Evolutionary conservation across 2,329 filamentous ascomycete species (phyloP).

Genomic region (Coleophoma cylindrospora): DNA sequence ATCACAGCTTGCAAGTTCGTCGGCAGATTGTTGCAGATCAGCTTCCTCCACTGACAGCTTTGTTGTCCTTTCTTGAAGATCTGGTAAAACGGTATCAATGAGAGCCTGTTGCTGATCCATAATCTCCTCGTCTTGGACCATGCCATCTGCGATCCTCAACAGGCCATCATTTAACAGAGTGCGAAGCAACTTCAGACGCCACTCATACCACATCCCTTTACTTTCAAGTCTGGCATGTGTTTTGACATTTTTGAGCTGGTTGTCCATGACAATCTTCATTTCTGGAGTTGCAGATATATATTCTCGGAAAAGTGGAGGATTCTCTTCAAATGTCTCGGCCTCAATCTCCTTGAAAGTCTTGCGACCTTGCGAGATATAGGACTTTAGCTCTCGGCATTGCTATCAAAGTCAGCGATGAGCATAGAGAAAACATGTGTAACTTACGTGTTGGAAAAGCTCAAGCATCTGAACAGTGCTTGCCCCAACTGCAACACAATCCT

Average conservation of each 20-base stretch:
- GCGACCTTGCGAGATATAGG: conserved; percentile 90
- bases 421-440: conserved; percentile 21
- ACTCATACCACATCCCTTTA: conserved; percentile 97
- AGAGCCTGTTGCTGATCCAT: conserved; percentile 65
- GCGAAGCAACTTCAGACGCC: conserved; percentile 85
- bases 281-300: conserved; percentile 83
- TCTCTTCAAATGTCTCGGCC: conserved; percentile 80
- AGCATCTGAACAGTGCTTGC: conserved; percentile 90
- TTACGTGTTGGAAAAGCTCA: conserved; percentile 85
- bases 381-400: conserved; percentile 91
- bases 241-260: conserved; percentile 96
- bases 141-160: conserved; percentile 67
- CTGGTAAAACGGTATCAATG: conserved; percentile 63
- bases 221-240: conserved; percentile 84
- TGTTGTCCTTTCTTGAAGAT: conserved; percentile 54
- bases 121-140: conserved; percentile 66
- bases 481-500: conserved; percentile 79
- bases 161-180: conserved; percentile 77
- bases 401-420: conserved; percentile 28
- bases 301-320: conserved; percentile 85
- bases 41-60: conserved; percentile 57
- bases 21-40: conserved; percentile 66
- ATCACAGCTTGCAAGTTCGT: conserved; percentile 74
- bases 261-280: conserved; percentile 84
- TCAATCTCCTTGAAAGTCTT: conserved; percentile 89